These are phyloP conservation scores for Podila verticillata DNA, from an alignment of 192 early-diverging fungal genomes.

Conservation along the genomic window DNA sequence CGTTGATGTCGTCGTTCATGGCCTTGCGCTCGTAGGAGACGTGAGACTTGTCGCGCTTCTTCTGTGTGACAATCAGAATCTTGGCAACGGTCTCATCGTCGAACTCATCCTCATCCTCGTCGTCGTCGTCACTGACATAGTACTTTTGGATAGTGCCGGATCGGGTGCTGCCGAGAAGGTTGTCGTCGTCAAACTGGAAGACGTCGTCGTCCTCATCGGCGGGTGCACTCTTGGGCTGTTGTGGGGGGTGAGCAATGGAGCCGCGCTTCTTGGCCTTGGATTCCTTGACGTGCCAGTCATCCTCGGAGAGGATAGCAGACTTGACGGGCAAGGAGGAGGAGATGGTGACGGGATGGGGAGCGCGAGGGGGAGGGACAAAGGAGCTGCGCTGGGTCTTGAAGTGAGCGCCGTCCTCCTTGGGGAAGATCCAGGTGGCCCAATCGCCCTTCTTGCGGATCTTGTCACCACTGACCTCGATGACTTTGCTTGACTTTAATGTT, in stretches of 20 bases:
- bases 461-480: constrained; percentile 70
- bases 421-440: constrained; percentile 91
- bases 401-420: constrained; percentile 59
- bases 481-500: constrained; percentile 58
- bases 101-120: constrained; percentile 86
- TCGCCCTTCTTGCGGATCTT: constrained; percentile 76
- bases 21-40: constrained; percentile 81
- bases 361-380: constrained; percentile 40
- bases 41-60: constrained; percentile 74
- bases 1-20: constrained; percentile 83
- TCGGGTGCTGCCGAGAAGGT: constrained; percentile 63
- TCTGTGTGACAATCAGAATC: constrained; percentile 93
- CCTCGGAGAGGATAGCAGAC: not conserved
- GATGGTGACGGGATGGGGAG: constrained; percentile 26
- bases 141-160: constrained; percentile 60
- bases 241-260: constrained; percentile 22
- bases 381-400: constrained; percentile 5
- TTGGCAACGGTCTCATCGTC: constrained; percentile 90
- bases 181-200: constrained; percentile 85
- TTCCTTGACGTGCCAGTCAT: constrained; percentile 48
- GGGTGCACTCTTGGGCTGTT: constrained; percentile 3
- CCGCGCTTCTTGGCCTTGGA: constrained; percentile 35
- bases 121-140: constrained; percentile 69
- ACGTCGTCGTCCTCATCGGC: constrained; percentile 73
- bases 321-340: constrained; percentile 23